Percentiles rank a stretch among this genome's conserved stretches.
Evolutionary conservation across 768 basidiomycete genomes (phyloP).

Genomic region (Chalciporus pseudorubinellus): DNA sequence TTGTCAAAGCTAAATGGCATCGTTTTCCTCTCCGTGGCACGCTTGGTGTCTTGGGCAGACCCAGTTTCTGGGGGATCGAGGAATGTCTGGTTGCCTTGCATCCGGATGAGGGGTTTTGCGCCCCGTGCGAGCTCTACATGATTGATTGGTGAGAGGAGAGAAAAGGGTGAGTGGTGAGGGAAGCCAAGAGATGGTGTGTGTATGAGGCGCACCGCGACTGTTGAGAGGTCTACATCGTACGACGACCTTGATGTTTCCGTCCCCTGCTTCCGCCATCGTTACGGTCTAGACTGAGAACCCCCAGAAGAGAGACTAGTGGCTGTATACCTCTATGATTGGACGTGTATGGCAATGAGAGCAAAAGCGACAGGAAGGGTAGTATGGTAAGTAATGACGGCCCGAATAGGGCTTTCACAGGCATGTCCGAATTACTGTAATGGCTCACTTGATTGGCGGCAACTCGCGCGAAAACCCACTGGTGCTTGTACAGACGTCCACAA

Average conservation of each 20-base stretch:
- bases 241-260: slow-evolving; percentile 90
- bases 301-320: slow-evolving; percentile 9
- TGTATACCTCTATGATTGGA: slow-evolving; percentile 7
- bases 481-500: no score
- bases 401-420: slow-evolving; percentile 1
- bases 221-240: slow-evolving; percentile 97
- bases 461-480: slow-evolving; percentile 23
- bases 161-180: slow-evolving; percentile 1
- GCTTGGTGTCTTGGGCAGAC: slow-evolving; percentile 64
- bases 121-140: slow-evolving; percentile 84
- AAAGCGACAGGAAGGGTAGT: slow-evolving; percentile 5
- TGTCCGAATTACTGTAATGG: no score
- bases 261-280: slow-evolving; percentile 71
- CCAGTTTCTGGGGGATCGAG: slow-evolving; percentile 85
- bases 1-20: slow-evolving; percentile 96
- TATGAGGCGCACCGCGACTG: slow-evolving; percentile 66
- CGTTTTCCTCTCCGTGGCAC: slow-evolving; percentile 86
- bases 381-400: slow-evolving; percentile 2
- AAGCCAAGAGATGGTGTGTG: slow-evolving; percentile 1
- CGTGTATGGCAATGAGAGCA: slow-evolving; percentile 3
- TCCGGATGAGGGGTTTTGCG: slow-evolving; percentile 90
- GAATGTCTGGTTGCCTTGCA: slow-evolving; percentile 92
- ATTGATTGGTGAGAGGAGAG: slow-evolving; percentile 1
- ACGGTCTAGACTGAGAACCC: slow-evolving; percentile 15
- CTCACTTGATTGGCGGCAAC: slow-evolving; percentile 14